These are phyloP conservation scores for Trifolium fragiferum DNA, from an alignment of 306 rosid genomes.

Conservation along the genomic window DNA sequence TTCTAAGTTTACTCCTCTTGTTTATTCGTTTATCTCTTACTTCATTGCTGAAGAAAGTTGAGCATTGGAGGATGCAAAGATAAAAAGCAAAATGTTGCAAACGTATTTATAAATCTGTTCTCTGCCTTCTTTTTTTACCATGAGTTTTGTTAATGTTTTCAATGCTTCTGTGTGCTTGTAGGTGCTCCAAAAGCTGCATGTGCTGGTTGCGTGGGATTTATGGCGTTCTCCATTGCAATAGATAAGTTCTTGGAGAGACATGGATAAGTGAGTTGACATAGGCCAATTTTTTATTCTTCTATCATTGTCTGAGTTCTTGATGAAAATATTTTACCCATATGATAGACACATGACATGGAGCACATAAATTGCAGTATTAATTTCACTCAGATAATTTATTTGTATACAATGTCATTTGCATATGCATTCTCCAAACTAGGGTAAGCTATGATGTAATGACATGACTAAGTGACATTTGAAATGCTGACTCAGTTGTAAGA, in stretches of 20 bases:
- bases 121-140: background rate
- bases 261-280: constrained; percentile 42
- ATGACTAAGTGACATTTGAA: background rate
- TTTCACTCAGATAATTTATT: constrained; percentile 17
- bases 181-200: constrained; percentile 93
- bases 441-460: constrained; percentile 35
- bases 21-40: too few species aligned
- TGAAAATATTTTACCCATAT: constrained; percentile 27
- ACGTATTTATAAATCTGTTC: background rate
- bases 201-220: constrained; percentile 85
- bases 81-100: background rate
- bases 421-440: constrained; percentile 26
- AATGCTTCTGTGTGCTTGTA: constrained; percentile 42
- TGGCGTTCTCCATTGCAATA: constrained; percentile 69
- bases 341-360: background rate
- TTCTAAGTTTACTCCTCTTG: too few species aligned
- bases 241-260: constrained; percentile 88
- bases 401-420: constrained; percentile 32
- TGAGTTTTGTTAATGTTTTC: background rate
- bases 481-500: too few species aligned
- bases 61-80: constrained; percentile 16
- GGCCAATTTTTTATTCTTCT: constrained; percentile 29
- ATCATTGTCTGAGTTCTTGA: constrained; percentile 15
- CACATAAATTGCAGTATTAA: background rate
- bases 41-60: too few species aligned